Conservation (phyloP, 352 stramenopile species). For the Phytopythium oedochilum region DNA sequence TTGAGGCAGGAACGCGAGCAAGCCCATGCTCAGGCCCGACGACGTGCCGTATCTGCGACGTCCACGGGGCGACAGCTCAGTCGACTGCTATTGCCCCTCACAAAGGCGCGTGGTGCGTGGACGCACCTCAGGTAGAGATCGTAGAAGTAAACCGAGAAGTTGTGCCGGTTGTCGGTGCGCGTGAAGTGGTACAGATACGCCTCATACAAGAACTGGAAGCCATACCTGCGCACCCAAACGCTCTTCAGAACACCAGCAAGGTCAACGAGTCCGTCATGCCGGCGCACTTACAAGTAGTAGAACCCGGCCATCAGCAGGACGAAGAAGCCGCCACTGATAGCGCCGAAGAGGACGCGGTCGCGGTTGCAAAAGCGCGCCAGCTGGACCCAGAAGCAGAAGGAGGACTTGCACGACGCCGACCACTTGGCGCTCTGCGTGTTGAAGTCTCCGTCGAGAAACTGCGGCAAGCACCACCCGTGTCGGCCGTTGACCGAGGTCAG, state of each 20-base stretch:
- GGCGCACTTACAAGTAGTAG: slow-evolving; percentile 69
- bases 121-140: slow-evolving; percentile 94
- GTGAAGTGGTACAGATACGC: slow-evolving; percentile 98
- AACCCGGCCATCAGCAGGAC: slow-evolving; percentile 75
- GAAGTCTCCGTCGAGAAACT: slow-evolving; percentile 77
- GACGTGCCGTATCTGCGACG: slow-evolving; percentile 69
- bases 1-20: slow-evolving; percentile 84
- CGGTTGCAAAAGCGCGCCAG: slow-evolving; percentile 50
- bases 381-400: slow-evolving; percentile 47
- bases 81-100: too few relatives aligned
- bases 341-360: slow-evolving; percentile 86
- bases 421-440: slow-evolving; percentile 40
- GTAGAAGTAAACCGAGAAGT: slow-evolving; percentile 99
- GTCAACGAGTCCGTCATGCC: not conserved
- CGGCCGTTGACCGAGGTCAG: too few relatives aligned
- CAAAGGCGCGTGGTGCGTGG: slow-evolving; percentile 1
- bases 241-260: not conserved
- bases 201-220: slow-evolving; percentile 93
- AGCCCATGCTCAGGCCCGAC: slow-evolving; percentile 66
- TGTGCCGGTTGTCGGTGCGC: slow-evolving; percentile 98
- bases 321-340: slow-evolving; percentile 87
- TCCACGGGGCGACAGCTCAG: not conserved
- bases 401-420: slow-evolving; percentile 41
- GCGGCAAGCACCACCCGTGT: not conserved
- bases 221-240: slow-evolving; percentile 46